These are phyloP conservation scores for Nymphaea thermarum DNA, from an alignment of 164 flowering plant species.

Conservation along the genomic window DNA sequence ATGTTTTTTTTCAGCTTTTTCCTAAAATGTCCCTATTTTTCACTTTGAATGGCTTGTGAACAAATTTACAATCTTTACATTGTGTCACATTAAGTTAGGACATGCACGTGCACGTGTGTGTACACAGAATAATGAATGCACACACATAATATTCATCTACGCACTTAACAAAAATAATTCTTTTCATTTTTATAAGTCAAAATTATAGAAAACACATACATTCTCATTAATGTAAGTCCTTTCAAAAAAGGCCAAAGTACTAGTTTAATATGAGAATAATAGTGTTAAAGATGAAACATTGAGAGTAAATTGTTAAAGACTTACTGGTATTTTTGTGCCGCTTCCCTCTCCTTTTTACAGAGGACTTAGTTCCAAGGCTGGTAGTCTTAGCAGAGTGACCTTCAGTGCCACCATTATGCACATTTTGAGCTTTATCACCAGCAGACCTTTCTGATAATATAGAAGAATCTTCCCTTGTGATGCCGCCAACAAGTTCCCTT, in stretches of 20 bases:
- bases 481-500: background rate
- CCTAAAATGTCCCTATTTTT: too few relatives aligned
- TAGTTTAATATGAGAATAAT: background rate
- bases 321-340: slow-evolving; percentile 1
- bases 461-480: slow-evolving; percentile 1
- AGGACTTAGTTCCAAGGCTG: background rate
- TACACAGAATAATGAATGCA: too few relatives aligned
- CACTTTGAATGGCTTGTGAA: too few relatives aligned
- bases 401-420: background rate
- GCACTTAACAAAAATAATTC: too few relatives aligned
- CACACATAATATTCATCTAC: too few relatives aligned
- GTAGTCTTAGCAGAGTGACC: slow-evolving; percentile 1
- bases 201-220: too few relatives aligned
- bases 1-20: too few relatives aligned
- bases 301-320: background rate
- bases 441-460: background rate
- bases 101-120: too few relatives aligned
- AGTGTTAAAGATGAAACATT: too few relatives aligned
- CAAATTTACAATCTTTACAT: too few relatives aligned
- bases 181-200: too few relatives aligned
- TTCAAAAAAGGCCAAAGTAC: background rate
- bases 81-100: too few relatives aligned
- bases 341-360: slow-evolving; percentile 3
- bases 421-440: background rate
- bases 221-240: background rate